These are phyloP conservation scores for Gossypium lobatum DNA, from an alignment of 441 rosid species.

Conservation along the genomic window DNA sequence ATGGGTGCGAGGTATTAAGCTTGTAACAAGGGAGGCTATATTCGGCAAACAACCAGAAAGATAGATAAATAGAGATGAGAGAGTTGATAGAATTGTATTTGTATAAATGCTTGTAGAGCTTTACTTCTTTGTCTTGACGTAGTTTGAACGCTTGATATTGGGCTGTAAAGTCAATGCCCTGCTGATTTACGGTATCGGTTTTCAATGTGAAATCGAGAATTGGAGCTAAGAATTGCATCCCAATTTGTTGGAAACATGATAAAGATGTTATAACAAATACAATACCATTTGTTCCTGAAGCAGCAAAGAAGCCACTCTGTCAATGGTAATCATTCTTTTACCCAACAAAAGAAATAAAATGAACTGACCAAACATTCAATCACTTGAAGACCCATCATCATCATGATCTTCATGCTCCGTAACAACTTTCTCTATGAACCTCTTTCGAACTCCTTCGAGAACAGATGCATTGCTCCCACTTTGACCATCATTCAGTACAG, in stretches of 20 bases:
- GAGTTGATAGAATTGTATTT: background rate
- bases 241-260: background rate
- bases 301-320: background rate
- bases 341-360: background rate
- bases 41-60: conserved; percentile 24
- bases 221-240: background rate
- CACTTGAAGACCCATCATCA: conserved; percentile 73
- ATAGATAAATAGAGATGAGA: background rate
- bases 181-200: background rate
- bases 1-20: conserved; percentile 89
- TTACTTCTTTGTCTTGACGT: conserved; percentile 43
- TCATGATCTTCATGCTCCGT: conserved; percentile 72
- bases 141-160: background rate
- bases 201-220: background rate
- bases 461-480: conserved; percentile 65
- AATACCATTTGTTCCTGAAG: background rate
- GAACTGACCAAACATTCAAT: conserved; percentile 35
- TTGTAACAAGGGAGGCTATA: conserved; percentile 48
- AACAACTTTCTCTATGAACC: conserved; percentile 82
- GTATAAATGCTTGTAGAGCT: conserved; percentile 25
- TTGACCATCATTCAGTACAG: conserved; percentile 88
- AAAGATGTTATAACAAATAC: background rate
- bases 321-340: background rate
- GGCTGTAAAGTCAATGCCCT: conserved; percentile 27
- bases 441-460: conserved; percentile 75